Evolutionary conservation across 257 asterid genomes (phyloP).

Genomic region (Petunia secreta): DNA sequence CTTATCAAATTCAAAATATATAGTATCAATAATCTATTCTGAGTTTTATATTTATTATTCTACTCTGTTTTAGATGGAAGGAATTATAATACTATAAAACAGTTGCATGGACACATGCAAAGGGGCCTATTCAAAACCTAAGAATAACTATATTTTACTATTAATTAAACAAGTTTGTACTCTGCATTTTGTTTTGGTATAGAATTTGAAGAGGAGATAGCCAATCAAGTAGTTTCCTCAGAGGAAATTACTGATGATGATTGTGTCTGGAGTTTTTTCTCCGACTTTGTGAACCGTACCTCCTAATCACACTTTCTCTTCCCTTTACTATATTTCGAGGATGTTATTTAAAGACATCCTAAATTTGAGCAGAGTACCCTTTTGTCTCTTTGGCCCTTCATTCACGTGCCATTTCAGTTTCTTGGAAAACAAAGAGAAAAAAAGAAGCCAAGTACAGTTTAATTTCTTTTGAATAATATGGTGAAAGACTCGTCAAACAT

Average conservation of each 20-base stretch:
- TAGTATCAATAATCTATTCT: no score
- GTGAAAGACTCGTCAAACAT: not conserved
- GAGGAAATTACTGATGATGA: not conserved
- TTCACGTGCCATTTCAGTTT: constrained; percentile 27
- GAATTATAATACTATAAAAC: no score
- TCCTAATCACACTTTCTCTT: not conserved
- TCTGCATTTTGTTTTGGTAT: not conserved
- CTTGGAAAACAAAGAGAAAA: not conserved
- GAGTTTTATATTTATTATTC: no score
- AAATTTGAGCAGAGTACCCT: constrained; percentile 4
- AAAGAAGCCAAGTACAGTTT: not conserved
- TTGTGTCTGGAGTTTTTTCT: constrained; percentile 15
- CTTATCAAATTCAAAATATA: no score
- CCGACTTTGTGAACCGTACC: constrained; percentile 27
- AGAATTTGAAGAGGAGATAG: not conserved
- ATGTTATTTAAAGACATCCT: constrained; percentile 23
- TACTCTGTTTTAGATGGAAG: no score
- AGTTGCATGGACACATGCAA: no score
- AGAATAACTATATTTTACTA: no score
- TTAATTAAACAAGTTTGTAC: no score
- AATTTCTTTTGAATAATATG: not conserved
- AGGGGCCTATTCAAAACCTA: no score
- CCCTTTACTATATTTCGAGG: no score
- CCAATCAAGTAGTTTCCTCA: not conserved
- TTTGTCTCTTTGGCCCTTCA: not conserved